phyloP scores from a whole-genome alignment of 2,329 filamentous ascomycete species.

The Ophiocordyceps camponoti-floridani region DNA sequence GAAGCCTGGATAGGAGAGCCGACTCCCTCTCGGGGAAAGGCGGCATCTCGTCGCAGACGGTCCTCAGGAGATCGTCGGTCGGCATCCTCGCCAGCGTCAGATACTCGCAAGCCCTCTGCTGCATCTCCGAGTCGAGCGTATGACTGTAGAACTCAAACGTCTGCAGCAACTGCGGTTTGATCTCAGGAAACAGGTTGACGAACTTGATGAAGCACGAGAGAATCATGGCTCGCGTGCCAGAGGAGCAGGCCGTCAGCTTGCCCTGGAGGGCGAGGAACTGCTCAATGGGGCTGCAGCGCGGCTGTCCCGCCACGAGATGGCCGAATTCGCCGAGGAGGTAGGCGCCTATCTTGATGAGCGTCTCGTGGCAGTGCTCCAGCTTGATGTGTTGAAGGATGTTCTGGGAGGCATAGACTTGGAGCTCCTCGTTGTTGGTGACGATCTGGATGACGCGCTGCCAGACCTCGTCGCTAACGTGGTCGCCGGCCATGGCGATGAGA shows the following conservation, averaged over 20 bases:
- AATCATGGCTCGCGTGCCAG: constrained; percentile 82
- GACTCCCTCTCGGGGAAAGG: constrained; percentile 92
- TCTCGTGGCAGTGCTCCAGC: constrained; percentile 87
- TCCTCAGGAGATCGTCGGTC: constrained; percentile 79
- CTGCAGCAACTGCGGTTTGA: constrained; percentile 83
- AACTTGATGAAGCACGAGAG: constrained; percentile 94
- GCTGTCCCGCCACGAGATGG: constrained; percentile 83
- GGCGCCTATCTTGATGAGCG: constrained; percentile 89
- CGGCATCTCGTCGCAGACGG: constrained; percentile 96
- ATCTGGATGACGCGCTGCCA: constrained; percentile 99
- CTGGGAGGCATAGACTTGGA: constrained; percentile 90
- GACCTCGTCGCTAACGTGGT: constrained; percentile 96
- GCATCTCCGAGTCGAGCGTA: constrained; percentile 83
- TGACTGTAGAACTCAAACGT: constrained; percentile 89
- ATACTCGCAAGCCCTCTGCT: constrained; percentile 94
- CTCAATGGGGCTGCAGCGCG: constrained; percentile 87
- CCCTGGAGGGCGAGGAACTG: constrained; percentile 84
- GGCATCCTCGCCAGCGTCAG: constrained; percentile 68
- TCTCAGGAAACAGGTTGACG: constrained; percentile 95
- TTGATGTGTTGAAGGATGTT: constrained; percentile 88
- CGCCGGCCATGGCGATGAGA: constrained; percentile 87
- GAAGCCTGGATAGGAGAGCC: constrained; percentile 74
- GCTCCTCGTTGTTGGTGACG: constrained; percentile 95
- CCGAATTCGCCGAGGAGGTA: constrained; percentile 96
- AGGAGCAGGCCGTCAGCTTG: constrained; percentile 78